Base-by-base conservation (phyloP, 2,329 filamentous ascomycete species). In the Lasiodiplodia sp. region DNA sequence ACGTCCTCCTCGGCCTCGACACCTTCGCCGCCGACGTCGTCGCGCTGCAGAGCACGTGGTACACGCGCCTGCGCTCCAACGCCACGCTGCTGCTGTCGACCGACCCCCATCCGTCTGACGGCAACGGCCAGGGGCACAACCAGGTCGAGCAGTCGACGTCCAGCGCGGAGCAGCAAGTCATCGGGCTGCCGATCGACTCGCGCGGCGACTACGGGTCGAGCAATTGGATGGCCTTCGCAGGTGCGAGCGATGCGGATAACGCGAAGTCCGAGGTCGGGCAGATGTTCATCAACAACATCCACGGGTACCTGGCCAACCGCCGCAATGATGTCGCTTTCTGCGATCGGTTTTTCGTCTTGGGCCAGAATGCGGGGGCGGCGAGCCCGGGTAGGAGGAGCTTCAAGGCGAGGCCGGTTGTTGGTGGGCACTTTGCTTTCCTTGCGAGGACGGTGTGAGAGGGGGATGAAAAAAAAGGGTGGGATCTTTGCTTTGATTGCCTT, bases 211-310 rank as follows among this genome's bases (percentile, higher is more conserved):
- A 79, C 77, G 78, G 75, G 37, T 82, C 83, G 68, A 79, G 78
- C 2, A 81, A 83, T 69, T 82, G 80, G 82, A 81, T 81, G 69
- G 78, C 81, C 72, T 82, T 80, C 76, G 71, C 78, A 23, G 80
- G 79, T 21, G 79, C 70, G 3, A 67, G 63, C 12, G 68, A 52
- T n/a, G 5, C 23, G 7, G 38, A 21, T 4, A 44, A 44, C 7
- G 70, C 52, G 1, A 28, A 63, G 12, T 69, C 34, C 11, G 51
- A 28, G 2, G 52, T 70, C 2, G 67, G 68, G 18, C 34, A 69
- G 25, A 71, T 70, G 73, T 79, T 82, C 52, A 75, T 82, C 34
- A 72, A 81, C 69, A 78, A 82, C 65, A 71, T 82, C 18, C 80
- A 80, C 74, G 74, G 75, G 0, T 83, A 78, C 68, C 77, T 83